phyloP scores from a whole-genome alignment of 176 grass and related monocot genomes.

The Elymus sibiricus region DNA sequence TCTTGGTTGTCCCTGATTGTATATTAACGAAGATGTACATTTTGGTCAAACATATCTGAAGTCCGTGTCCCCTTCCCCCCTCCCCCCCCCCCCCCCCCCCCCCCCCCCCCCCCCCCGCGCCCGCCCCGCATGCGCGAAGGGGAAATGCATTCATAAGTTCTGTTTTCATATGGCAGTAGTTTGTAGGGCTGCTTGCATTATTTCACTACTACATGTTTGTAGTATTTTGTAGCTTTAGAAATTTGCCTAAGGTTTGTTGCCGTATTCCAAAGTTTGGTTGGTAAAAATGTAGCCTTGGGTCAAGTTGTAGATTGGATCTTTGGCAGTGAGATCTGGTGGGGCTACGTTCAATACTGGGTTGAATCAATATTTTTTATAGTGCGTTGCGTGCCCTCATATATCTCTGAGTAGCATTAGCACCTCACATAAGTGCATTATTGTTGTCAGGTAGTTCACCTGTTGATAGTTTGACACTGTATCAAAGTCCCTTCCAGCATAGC shows the following conservation, averaged over 20 bases:
- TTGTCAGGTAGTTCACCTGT: not conserved
- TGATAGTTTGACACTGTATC: not conserved
- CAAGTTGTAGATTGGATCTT: not conserved
- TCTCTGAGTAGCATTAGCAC: not conserved
- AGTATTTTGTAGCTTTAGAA: not conserved
- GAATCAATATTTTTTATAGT: not conserved
- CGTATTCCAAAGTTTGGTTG: not conserved
- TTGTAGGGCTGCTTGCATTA: not conserved
- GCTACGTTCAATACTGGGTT: not conserved
- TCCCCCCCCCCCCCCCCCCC: too few species aligned
- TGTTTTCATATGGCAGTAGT: slow-evolving; percentile 14
- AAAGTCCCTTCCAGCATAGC: not conserved
- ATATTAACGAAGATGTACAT: not conserved
- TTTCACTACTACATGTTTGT: not conserved
- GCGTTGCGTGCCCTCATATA: not conserved
- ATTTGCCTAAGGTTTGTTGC: slow-evolving; percentile 10
- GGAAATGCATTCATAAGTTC: not conserved
- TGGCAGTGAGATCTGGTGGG: slow-evolving; percentile 8
- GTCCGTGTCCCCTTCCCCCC: not conserved
- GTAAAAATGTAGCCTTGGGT: not conserved
- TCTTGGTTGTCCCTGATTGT: slow-evolving; percentile 21
- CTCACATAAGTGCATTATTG: not conserved
- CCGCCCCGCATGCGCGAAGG: too few species aligned
- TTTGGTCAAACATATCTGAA: not conserved
- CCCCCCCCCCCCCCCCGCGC: too few species aligned